Base-by-base conservation (phyloP, 2,329 filamentous ascomycete species). In the Rutstroemia sp. region DNA sequence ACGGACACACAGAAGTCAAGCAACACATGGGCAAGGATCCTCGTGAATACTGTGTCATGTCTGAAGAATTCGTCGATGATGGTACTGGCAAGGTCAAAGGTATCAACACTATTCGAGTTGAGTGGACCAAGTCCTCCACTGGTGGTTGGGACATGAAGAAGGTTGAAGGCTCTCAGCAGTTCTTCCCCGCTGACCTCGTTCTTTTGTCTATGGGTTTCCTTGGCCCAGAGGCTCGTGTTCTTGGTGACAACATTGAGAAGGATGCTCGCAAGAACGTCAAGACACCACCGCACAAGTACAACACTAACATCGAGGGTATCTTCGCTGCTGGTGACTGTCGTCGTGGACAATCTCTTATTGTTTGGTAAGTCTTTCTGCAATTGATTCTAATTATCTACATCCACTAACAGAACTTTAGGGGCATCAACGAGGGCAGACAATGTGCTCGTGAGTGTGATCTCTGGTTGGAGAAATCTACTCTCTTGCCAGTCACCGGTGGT, bases 81-180 rank as follows among this genome's bases (percentile, higher is more conserved):
- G 92, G 90, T 60, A 82, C 75, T 50, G 92, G 92, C 70, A 86
- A 87, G 63, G 90, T 97, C 69, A 95, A 91, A 78, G 92, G 92
- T 61, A 96, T 97, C 79, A 96, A 94, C 75, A 96, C 91, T 45
- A 83, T 94, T 58, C 90, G 92, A 54, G 92, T 97, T 45, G 92
- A 96, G 72, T 97, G 92, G 92, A 94, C 90, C 65, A 94, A 92
- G 79, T 89, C 85, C 54, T 80, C 89, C 27, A 86, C 83, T 60
- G 92, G 92, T 63, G 92, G 92, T 46, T 97, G 92, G 92, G 92
- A 96, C 74, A 96, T 97, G 91, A 96, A 96, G 81, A 92, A 95
- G 73, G 80, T 95, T 34, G 92, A 96, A 64, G 91, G 89, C 39
- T 92, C 88, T 60, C 88, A 95, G 76, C 85, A 96, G 71, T 95